Percentiles rank a stretch among this genome's conserved stretches.
phyloP scores from a whole-genome alignment of 768 basidiomycete genomes.

The Hysterangium stoloniferum region DNA sequence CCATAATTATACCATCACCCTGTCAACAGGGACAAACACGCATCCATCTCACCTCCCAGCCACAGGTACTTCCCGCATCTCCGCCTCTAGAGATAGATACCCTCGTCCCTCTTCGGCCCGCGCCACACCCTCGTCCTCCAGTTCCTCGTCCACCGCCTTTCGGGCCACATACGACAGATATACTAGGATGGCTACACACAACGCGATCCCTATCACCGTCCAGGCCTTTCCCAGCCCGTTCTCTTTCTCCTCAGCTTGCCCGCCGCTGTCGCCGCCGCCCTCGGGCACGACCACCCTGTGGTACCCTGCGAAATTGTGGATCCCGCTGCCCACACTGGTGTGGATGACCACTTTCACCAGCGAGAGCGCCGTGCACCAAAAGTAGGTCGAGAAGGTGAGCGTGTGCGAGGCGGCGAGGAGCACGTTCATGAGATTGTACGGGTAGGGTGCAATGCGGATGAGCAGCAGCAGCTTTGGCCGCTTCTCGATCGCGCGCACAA shows the following conservation, averaged over 20 bases:
- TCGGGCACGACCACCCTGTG: slow-evolving; percentile 25
- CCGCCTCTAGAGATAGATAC: slow-evolving; percentile 34
- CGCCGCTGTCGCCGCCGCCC: slow-evolving; percentile 14
- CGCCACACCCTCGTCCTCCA: slow-evolving; percentile 32
- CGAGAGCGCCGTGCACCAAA: slow-evolving; percentile 70
- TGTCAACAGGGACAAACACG: no score
- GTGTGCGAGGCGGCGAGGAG: slow-evolving; percentile 83
- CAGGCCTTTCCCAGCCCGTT: slow-evolving; percentile 47
- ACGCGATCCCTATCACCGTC: slow-evolving; percentile 59
- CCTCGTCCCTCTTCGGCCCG: slow-evolving; percentile 31
- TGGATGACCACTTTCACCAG: slow-evolving; percentile 89
- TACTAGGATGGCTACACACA: slow-evolving; percentile 68
- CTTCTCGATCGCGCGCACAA: slow-evolving; percentile 81
- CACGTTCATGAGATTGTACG: slow-evolving; percentile 93
- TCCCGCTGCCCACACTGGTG: slow-evolving; percentile 79
- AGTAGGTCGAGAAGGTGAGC: slow-evolving; percentile 72
- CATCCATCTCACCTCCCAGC: no score
- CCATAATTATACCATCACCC: no score
- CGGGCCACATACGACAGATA: slow-evolving; percentile 81
- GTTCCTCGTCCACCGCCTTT: slow-evolving; percentile 50
- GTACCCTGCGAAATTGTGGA: slow-evolving; percentile 74
- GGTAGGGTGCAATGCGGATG: slow-evolving; percentile 87
- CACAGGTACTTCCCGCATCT: slow-evolving; percentile 21
- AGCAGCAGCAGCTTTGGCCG: slow-evolving; percentile 84
- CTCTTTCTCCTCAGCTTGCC: slow-evolving; percentile 37